These are phyloP conservation scores for Daucus carota DNA, from an alignment of 129 eudicot species.

Conservation along the genomic window DH1_v3.0 NC_030384.2:36534501-36535000, in stretches of 20 bases:
- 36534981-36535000: constrained; percentile 7
- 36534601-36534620: background rate
- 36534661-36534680: background rate
- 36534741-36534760: background rate
- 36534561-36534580: background rate
- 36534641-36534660: background rate
- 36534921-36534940: constrained; percentile 53
- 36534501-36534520: too few relatives aligned
- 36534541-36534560: too few relatives aligned
- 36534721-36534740: background rate
- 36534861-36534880: constrained; percentile 68
- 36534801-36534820: background rate
- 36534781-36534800: background rate
- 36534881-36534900: constrained; percentile 91
- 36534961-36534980: background rate
- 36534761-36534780: background rate
- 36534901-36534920: constrained; percentile 78
- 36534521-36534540: too few relatives aligned
- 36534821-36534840: constrained; percentile 1
- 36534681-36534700: background rate
- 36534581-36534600: background rate
- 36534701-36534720: background rate
- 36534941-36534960: background rate
- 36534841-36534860: constrained; percentile 56
- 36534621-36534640: background rate